phyloP scores from a whole-genome alignment of 2,329 filamentous ascomycete species.

The Thielaviopsis ethacetica region DNA sequence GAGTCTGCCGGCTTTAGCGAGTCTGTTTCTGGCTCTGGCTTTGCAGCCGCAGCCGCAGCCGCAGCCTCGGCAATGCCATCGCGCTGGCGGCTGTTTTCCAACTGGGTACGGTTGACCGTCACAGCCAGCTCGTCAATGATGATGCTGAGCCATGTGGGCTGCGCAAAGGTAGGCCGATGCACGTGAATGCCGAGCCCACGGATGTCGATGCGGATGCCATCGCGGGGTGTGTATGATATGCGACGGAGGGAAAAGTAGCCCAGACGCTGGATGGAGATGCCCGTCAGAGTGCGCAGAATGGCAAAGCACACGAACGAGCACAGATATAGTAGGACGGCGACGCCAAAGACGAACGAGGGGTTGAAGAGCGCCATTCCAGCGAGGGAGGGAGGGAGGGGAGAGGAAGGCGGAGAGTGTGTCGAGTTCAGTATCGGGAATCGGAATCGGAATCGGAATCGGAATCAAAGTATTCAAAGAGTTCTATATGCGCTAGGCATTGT shows the following conservation, averaged over 20 bases:
- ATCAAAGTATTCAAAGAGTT: background rate
- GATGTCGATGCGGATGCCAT: slow-evolving; percentile 81
- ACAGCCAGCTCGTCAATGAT: slow-evolving; percentile 74
- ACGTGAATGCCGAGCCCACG: slow-evolving; percentile 74
- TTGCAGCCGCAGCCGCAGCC: slow-evolving; percentile 7
- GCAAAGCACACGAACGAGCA: slow-evolving; percentile 88
- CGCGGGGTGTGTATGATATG: slow-evolving; percentile 74
- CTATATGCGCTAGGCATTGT: background rate
- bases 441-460: too few relatives aligned
- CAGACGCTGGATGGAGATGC: slow-evolving; percentile 87
- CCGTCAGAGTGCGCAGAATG: slow-evolving; percentile 78
- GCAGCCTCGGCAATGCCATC: slow-evolving; percentile 15
- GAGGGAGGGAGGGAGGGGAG: background rate
- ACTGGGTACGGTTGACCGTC: slow-evolving; percentile 57
- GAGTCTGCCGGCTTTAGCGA: background rate
- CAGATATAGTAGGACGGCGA: slow-evolving; percentile 74
- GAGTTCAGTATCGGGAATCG: background rate
- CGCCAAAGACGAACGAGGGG: slow-evolving; percentile 72
- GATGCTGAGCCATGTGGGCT: slow-evolving; percentile 91
- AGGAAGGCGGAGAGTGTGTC: background rate
- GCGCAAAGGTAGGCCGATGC: slow-evolving; percentile 88
- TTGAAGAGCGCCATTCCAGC: slow-evolving; percentile 44
- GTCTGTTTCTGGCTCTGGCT: too few relatives aligned
- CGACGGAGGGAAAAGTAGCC: slow-evolving; percentile 85
- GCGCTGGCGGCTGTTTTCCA: slow-evolving; percentile 25